Conservation (phyloP, 208 protist species). For the Trypanosoma caninum region DNA sequence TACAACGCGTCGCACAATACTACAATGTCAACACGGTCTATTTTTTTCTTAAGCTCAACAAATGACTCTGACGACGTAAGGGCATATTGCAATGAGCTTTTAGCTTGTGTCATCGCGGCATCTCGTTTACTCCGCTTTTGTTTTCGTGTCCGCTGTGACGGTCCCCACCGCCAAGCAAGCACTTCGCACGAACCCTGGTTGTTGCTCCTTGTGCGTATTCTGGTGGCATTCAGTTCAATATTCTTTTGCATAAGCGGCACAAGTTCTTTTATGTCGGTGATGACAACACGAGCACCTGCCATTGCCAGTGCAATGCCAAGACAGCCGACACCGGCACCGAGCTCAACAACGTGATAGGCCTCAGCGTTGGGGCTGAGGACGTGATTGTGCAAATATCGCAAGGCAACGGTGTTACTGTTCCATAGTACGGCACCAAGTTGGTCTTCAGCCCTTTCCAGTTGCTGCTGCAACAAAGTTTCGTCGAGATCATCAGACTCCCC, state of each 20-base stretch:
- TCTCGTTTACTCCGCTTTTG: conserved; percentile 19
- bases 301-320: conserved; percentile 88
- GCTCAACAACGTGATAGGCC: conserved; percentile 47
- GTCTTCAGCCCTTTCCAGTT: conserved; percentile 75
- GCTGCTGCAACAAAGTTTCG: conserved; percentile 29
- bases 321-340: conserved; percentile 82
- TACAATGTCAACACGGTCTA: conserved; percentile 47
- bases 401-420: conserved; percentile 83
- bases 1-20: conserved; percentile 88
- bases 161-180: conserved; percentile 79
- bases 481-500: conserved; percentile 1
- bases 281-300: conserved; percentile 55
- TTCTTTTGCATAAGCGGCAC: conserved; percentile 82
- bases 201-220: conserved; percentile 33
- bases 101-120: background rate
- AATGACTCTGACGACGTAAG: conserved; percentile 37
- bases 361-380: conserved; percentile 26
- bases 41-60: conserved; percentile 21
- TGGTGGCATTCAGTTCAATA: conserved; percentile 44
- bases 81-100: background rate
- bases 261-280: conserved; percentile 86
- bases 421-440: conserved; percentile 87
- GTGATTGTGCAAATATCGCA: conserved; percentile 59
- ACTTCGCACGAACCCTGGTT: conserved; percentile 46
- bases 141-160: conserved; percentile 33